Conservation (phyloP, 106 monocot genomes). For the Dioscorea alata region DNA sequence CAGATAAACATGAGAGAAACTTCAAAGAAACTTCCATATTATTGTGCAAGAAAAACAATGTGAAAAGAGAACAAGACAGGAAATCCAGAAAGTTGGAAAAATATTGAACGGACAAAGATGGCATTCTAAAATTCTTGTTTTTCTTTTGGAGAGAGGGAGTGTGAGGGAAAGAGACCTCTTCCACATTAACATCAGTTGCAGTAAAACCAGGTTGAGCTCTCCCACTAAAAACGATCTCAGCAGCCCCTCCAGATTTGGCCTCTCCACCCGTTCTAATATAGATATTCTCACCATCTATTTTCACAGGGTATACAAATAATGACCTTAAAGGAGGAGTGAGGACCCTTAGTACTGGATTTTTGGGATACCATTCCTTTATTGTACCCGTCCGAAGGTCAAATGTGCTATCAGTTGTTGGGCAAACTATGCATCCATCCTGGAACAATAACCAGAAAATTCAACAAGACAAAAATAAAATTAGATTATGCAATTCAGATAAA, state of each 20-base stretch:
- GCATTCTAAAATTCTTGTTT: too few species aligned
- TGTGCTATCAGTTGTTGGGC: constrained; percentile 95
- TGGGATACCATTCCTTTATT: constrained; percentile 93
- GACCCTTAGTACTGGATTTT: constrained; percentile 78
- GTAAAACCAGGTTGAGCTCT: constrained; percentile 81
- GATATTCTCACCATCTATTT: constrained; percentile 71
- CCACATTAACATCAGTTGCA: constrained; percentile 85
- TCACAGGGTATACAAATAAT: constrained; percentile 70
- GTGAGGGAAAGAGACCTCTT: constrained; percentile 57
- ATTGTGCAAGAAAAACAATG: too few species aligned
- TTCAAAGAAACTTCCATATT: too few species aligned
- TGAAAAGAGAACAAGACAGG: too few species aligned
- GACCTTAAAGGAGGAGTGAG: constrained; percentile 79
- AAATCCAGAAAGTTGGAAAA: too few species aligned
- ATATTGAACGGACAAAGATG: too few species aligned
- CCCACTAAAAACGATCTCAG: constrained; percentile 96
- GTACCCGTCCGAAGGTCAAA: constrained; percentile 85
- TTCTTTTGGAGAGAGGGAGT: not conserved
- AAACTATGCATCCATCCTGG: constrained; percentile 97
- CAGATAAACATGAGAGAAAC: too few species aligned
- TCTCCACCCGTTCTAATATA: constrained; percentile 53
- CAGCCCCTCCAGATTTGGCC: constrained; percentile 40
- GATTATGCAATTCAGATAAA: too few species aligned
- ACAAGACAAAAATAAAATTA: not conserved
- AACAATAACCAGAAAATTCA: constrained; percentile 10